A percentile compares a stretch with the other conserved stretches of the same genome.
These are phyloP conservation scores for Rhizophagus clarus DNA, from an alignment of 192 early-diverging fungal species.

Conservation along the genomic window DNA sequence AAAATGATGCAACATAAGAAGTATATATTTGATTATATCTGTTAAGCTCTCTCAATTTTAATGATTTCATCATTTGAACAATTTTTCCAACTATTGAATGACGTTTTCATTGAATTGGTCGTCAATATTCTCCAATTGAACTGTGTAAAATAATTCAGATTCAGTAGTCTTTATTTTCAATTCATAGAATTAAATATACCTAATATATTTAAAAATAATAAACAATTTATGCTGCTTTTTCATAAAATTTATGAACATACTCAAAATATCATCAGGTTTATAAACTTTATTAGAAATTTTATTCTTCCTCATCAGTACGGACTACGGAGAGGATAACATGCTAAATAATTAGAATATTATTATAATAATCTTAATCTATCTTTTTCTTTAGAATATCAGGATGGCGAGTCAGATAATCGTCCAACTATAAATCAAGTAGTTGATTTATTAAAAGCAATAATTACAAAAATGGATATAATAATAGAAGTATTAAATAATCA, in stretches of 20 bases:
- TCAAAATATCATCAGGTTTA: constrained; percentile 27
- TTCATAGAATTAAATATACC: constrained; percentile 40
- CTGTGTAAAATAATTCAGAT: constrained; percentile 26
- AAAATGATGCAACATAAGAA: constrained; percentile 10
- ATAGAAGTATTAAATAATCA: no score
- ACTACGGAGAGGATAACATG: constrained; percentile 46
- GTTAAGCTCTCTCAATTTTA: neutral
- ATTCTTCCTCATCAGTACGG: no score
- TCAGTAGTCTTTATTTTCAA: neutral
- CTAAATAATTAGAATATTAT: no score
- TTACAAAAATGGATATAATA: no score
- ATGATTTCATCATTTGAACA: constrained; percentile 13
- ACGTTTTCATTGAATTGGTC: constrained; percentile 22
- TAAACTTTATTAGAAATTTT: constrained; percentile 34
- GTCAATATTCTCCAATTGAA: constrained; percentile 33
- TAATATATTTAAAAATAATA: constrained; percentile 42
- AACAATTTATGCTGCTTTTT: constrained; percentile 32
- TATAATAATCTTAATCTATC: no score
- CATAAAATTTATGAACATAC: constrained; percentile 36
- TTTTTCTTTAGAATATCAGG: no score
- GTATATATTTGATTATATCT: neutral
- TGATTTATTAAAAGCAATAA: no score
- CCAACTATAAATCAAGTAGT: no score
- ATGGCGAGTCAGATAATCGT: no score
- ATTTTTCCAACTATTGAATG: constrained; percentile 12